phyloP scores from a whole-genome alignment of 106 monocot species.

The Acorus calamus region DNA sequence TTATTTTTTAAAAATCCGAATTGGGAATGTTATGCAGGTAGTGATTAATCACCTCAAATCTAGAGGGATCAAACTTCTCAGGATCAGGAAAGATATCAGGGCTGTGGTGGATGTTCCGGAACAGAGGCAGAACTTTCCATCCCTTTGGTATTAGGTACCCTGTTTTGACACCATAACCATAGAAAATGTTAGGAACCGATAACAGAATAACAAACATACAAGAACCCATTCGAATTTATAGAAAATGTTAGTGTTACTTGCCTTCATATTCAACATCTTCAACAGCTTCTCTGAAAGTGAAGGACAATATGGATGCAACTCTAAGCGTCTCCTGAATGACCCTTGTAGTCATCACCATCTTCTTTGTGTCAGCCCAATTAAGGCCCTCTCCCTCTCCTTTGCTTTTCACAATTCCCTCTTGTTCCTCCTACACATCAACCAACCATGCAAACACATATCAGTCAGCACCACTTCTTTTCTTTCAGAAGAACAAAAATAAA shows the following conservation, averaged over 20 bases:
- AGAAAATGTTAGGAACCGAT: neutral
- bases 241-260: constrained; percentile 1
- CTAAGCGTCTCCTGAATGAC: constrained; percentile 94
- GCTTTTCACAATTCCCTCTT: constrained; percentile 52
- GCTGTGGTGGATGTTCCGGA: constrained; percentile 91
- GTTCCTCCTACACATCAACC: constrained; percentile 56
- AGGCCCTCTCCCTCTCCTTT: constrained; percentile 24
- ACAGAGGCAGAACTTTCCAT: constrained; percentile 92
- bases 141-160: constrained; percentile 96
- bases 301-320: constrained; percentile 75
- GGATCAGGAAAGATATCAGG: constrained; percentile 70
- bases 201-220: neutral
- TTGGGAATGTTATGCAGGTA: too few relatives aligned
- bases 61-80: constrained; percentile 84
- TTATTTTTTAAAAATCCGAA: too few relatives aligned
- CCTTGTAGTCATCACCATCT: constrained; percentile 61
- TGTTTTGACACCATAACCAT: constrained; percentile 4
- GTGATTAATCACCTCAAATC: constrained; percentile 61
- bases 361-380: constrained; percentile 73
- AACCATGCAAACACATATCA: too few relatives aligned
- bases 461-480: too few relatives aligned
- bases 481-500: neutral
- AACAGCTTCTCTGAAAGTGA: constrained; percentile 92
- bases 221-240: neutral
- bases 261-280: constrained; percentile 89